Evolutionary conservation across 176 grass and related monocot species (phyloP).

Genomic region (Cenchrus purpureus): DNA sequence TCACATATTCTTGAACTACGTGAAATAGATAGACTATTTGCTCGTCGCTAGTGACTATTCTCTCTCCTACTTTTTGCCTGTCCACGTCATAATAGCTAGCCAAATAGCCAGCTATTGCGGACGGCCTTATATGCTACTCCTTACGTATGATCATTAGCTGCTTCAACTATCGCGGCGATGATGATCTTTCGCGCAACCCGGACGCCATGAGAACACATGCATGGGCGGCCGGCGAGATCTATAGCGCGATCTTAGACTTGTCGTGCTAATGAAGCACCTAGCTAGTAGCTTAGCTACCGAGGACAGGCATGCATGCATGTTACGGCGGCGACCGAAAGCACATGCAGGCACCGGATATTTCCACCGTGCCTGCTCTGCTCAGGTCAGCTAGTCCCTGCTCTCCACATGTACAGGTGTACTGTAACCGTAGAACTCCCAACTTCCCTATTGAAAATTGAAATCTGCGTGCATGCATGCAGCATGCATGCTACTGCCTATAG

Average conservation of each 20-base stretch:
- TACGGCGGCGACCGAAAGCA: neutral
- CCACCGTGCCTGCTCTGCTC: too few species aligned
- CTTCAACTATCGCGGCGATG: neutral
- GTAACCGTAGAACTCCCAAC: neutral
- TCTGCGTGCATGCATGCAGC: neutral
- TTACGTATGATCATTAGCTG: neutral
- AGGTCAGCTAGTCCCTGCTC: too few species aligned
- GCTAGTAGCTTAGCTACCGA: too few species aligned
- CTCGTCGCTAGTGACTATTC: too few species aligned
- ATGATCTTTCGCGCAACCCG: neutral
- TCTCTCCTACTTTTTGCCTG: too few species aligned
- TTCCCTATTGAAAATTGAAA: neutral
- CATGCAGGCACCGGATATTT: too few species aligned
- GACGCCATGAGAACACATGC: constrained; percentile 41
- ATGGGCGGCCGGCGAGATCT: constrained; percentile 31
- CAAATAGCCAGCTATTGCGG: too few species aligned
- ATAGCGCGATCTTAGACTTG: neutral
- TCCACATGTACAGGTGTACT: neutral
- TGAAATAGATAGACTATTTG: too few species aligned
- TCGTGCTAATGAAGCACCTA: neutral
- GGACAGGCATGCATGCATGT: constrained; percentile 24
- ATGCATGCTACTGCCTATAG: neutral
- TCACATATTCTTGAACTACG: too few species aligned
- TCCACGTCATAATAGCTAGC: too few species aligned
- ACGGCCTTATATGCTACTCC: too few species aligned